Conservation (phyloP, 164 flowering plant genomes). For the Dillenia suffruticosa region DNA sequence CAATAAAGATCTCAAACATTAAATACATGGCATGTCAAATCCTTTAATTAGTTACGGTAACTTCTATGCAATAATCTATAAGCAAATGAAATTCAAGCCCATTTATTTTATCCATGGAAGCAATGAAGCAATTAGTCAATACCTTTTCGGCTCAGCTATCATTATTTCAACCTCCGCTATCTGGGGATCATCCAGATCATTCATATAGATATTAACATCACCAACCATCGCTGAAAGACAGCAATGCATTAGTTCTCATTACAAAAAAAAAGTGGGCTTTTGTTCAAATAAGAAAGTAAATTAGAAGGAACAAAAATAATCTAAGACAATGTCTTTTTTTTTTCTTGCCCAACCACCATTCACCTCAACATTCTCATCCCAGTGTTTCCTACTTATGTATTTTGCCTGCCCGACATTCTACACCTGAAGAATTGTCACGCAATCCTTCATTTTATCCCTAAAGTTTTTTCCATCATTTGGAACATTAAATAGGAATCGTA, state of each 20-base stretch:
- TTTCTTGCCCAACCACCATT: neutral
- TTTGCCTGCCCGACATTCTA: no score
- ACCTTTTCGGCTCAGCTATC: slow-evolving; percentile 91
- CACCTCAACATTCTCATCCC: neutral
- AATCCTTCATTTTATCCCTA: no score
- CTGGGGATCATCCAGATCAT: slow-evolving; percentile 69
- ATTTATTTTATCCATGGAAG: no score
- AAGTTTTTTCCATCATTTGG: no score
- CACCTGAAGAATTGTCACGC: no score
- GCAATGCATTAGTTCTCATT: neutral
- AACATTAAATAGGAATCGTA: no score
- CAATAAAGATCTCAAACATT: no score
- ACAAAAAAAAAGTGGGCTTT: neutral
- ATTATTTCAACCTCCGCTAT: slow-evolving; percentile 91
- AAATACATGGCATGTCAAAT: no score
- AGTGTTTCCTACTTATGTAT: no score
- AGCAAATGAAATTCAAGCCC: no score
- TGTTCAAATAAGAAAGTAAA: neutral
- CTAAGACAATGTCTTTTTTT: neutral
- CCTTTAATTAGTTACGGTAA: no score
- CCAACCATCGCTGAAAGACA: slow-evolving; percentile 85
- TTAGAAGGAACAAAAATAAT: neutral
- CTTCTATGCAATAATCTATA: no score
- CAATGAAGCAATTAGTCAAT: slow-evolving; percentile 2
- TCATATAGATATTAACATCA: slow-evolving; percentile 94